Evolutionary conservation across 805 yeast species (phyloP).

Genomic region (Teunomyces tritomae): DNA sequence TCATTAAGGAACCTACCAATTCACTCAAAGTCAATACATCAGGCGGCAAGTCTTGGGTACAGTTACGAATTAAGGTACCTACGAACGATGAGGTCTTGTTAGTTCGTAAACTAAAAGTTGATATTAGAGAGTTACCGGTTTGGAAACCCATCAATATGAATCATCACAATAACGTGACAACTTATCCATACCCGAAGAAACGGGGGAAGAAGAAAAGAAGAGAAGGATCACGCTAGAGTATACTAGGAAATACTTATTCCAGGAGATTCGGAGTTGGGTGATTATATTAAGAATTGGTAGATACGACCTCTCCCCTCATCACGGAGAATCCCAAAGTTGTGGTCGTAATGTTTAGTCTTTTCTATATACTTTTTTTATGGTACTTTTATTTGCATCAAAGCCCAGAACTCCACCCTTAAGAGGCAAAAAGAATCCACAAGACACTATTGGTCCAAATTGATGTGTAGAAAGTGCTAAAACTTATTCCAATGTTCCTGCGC

Average conservation of each 20-base stretch:
- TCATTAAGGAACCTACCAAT: constrained; percentile 29
- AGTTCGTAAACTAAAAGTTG: constrained; percentile 22
- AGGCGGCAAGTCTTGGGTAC: constrained; percentile 26
- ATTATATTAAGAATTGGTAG: too few relatives aligned
- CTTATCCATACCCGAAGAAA: constrained; percentile 1
- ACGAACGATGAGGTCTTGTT: background rate
- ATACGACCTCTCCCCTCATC: too few relatives aligned
- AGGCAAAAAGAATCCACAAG: too few relatives aligned
- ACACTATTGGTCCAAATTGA: too few relatives aligned
- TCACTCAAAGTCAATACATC: constrained; percentile 24
- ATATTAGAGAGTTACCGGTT: constrained; percentile 20
- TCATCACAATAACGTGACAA: constrained; percentile 1
- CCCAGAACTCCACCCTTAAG: too few relatives aligned
- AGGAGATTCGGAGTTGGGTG: background rate
- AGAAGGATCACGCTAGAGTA: background rate
- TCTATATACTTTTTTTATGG: too few relatives aligned
- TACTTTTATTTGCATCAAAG: too few relatives aligned
- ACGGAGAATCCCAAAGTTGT: too few relatives aligned
- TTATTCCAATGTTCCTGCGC: too few relatives aligned
- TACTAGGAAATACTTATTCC: background rate
- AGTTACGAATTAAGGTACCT: constrained; percentile 19
- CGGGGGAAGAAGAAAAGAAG: constrained; percentile 3
- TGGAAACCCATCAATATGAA: constrained; percentile 24
- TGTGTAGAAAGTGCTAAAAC: too few relatives aligned
- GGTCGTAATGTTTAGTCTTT: too few relatives aligned